Base-by-base conservation (phyloP, 1,139 yeast genomes). In the Kurtzmaniella quercitrusa region DNA sequence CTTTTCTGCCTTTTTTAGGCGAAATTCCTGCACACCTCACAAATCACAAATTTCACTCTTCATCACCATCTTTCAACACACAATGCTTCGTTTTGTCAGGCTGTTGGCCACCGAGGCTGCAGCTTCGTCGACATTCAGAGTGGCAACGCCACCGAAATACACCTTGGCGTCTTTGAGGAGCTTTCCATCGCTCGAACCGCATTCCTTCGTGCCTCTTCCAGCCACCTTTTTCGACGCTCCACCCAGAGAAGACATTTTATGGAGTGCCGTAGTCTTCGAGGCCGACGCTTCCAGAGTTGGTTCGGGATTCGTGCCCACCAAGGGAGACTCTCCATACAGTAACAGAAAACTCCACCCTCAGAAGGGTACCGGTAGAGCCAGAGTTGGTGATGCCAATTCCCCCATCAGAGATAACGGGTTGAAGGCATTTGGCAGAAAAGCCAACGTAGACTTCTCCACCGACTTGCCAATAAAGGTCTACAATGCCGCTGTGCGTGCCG, bases 381-480 rank as follows among this genome's bases (percentile, higher is more conserved):
- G 99, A 73, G 85, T 82, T 48, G 99, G 98, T 70, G 97, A 90
- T 66, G 90, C 89, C 47, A 93, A 93, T 56, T 88, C 96, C 18
- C 98, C 98, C 39, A 86, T 83, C 44, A 81, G 96, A 67, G 83
- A 82, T 58, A 90, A 87, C 58, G 96, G 96, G 59, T 91, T 93
- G 41, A 77, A 86, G 52, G 98, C 98, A 0, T 82, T 86, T 58
- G 97, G 94, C 19, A 83, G 38, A 59, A 78, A 77, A 46, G 97
- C 96, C 14, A 95, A 95, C 40, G 94, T 88, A 60, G 95, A 89
- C 63, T 84, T 86, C 78, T 77, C 91, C 34, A 86, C 97, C 3
- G 81, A 76, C n/a, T 73, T 94, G 52, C 96, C 95, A 17, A 61
- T 63, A 24, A 84, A 88, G 60, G 74, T 86, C 17, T 93, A 91